Percentiles rank a stretch among this genome's conserved stretches.
Evolutionary conservation across 2,329 filamentous ascomycete species (phyloP).

Genomic region (Podosphaera leucotricha): DNA sequence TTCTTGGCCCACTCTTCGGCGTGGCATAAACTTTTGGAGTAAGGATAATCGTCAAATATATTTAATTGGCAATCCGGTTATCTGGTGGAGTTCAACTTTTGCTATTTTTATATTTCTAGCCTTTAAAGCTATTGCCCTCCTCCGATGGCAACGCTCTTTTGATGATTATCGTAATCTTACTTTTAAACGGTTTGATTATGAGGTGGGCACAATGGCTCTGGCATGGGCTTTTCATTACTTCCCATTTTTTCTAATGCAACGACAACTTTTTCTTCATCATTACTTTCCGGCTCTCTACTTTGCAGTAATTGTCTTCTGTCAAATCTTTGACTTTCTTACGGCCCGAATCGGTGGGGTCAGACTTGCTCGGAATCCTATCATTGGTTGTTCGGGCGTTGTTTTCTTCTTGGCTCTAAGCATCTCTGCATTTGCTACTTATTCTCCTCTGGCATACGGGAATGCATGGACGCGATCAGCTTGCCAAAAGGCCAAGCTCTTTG

Average conservation of each 20-base stretch:
- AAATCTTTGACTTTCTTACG: slow-evolving; percentile 68
- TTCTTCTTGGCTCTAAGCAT: slow-evolving; percentile 52
- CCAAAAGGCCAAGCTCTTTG: slow-evolving; percentile 64
- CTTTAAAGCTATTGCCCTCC: slow-evolving; percentile 70
- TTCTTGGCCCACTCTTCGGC: slow-evolving; percentile 76
- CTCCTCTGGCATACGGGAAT: slow-evolving; percentile 81
- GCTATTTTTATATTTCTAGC: slow-evolving; percentile 53
- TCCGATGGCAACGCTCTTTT: slow-evolving; percentile 88
- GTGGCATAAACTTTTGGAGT: slow-evolving; percentile 99
- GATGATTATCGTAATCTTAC: slow-evolving; percentile 58
- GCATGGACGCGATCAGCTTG: slow-evolving; percentile 80
- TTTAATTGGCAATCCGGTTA: slow-evolving; percentile 77
- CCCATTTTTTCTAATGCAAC: slow-evolving; percentile 94
- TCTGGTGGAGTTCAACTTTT: slow-evolving; percentile 77
- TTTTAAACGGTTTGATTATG: slow-evolving; percentile 96
- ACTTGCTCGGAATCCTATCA: slow-evolving; percentile 41
- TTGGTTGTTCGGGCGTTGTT: slow-evolving; percentile 53
- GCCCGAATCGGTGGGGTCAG: slow-evolving; percentile 47
- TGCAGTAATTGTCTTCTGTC: slow-evolving; percentile 68
- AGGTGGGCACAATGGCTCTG: slow-evolving; percentile 71
- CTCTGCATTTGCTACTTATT: slow-evolving; percentile 59
- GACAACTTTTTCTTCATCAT: slow-evolving; percentile 94
- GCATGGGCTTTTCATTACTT: slow-evolving; percentile 98
- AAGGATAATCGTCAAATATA: slow-evolving; percentile 88
- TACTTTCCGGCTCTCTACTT: slow-evolving; percentile 97